phyloP scores from a whole-genome alignment of 345 rosid genomes.

The Aquilaria sinensis region DNA sequence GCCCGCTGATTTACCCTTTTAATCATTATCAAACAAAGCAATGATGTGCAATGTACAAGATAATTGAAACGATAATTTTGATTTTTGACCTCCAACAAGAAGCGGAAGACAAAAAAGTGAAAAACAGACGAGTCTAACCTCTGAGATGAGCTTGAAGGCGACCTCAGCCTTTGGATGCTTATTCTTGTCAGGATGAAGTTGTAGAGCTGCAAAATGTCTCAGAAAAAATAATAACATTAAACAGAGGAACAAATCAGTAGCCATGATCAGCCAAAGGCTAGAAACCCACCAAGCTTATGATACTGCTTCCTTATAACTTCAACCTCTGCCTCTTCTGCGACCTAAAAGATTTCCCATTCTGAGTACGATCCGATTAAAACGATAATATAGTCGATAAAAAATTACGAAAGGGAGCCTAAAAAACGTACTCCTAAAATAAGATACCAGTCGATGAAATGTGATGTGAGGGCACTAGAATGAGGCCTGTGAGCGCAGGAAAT shows the following conservation, averaged over 20 bases:
- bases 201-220: slow-evolving; percentile 50
- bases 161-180: slow-evolving; percentile 71
- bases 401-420: neutral
- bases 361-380: neutral
- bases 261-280: no score
- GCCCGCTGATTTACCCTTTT: no score
- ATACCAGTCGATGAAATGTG: slow-evolving; percentile 87
- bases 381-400: neutral
- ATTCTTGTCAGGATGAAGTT: slow-evolving; percentile 94
- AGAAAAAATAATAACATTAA: neutral
- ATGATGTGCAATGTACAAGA: no score
- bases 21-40: no score
- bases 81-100: no score
- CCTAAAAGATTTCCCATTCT: slow-evolving; percentile 26
- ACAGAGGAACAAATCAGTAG: neutral
- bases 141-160: slow-evolving; percentile 87
- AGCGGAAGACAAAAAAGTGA: neutral
- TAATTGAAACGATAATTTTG: no score
- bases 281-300: slow-evolving; percentile 60
- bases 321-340: slow-evolving; percentile 58
- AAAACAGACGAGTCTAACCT: slow-evolving; percentile 43
- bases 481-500: slow-evolving; percentile 46
- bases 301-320: slow-evolving; percentile 60
- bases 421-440: slow-evolving; percentile 75
- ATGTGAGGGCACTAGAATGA: slow-evolving; percentile 7